Evolutionary conservation across 441 rosid species (phyloP).

Genomic region (Populus tomentosa): DNA sequence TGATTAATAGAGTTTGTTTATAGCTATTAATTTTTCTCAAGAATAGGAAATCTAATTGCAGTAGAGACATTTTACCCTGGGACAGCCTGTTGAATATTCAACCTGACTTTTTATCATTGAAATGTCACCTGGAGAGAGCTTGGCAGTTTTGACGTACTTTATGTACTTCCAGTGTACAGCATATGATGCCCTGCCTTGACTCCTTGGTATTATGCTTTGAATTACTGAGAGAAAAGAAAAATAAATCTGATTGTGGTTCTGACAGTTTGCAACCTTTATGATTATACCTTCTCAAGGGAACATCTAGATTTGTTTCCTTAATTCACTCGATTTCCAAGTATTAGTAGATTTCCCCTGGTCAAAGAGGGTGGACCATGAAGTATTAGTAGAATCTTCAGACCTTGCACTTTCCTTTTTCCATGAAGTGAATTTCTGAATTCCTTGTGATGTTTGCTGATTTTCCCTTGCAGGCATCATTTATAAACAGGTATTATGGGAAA

Average conservation of each 20-base stretch:
- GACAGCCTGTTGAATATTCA: not conserved
- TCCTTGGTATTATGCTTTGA: not conserved
- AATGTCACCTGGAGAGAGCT: not conserved
- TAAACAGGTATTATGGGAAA: conserved; percentile 74
- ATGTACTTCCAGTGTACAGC: not conserved
- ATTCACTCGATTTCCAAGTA: no score
- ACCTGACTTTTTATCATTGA: not conserved
- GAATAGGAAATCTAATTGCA: not conserved
- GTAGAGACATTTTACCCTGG: not conserved
- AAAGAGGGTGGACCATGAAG: not conserved
- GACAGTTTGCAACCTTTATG: not conserved
- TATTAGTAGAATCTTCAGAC: not conserved
- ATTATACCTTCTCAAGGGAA: not conserved
- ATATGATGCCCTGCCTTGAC: not conserved
- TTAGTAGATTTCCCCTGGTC: no score
- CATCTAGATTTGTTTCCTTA: no score
- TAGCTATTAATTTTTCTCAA: not conserved
- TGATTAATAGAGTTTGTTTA: not conserved
- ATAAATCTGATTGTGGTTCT: not conserved
- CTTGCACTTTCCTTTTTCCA: not conserved
- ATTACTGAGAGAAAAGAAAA: not conserved
- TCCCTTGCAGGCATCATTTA: conserved; percentile 52
- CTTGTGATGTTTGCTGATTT: conserved; percentile 1
- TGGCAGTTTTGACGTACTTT: not conserved
- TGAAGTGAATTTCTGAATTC: not conserved